Conservation (phyloP, 192 early-diverging fungal species). For the Coemansia sp. region DNA sequence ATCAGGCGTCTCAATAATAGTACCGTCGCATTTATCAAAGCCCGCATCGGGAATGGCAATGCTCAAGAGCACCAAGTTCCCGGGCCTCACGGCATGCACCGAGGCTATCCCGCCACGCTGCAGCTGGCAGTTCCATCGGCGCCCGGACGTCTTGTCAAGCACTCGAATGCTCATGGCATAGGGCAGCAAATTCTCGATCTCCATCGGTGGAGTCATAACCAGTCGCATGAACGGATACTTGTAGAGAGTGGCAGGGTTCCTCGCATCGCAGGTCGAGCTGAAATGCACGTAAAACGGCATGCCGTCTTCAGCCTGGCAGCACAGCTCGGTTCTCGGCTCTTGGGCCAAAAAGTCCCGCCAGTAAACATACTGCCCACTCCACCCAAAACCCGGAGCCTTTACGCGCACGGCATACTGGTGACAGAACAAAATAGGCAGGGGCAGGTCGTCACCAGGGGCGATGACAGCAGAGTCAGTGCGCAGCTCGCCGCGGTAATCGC, state of each 20-base stretch:
- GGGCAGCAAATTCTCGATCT: conserved; percentile 94
- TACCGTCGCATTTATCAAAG: conserved; percentile 73
- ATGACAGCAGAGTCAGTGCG: conserved; percentile 32
- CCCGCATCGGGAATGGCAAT: conserved; percentile 73
- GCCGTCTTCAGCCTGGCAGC: conserved; percentile 49
- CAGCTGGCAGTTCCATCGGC: conserved; percentile 67
- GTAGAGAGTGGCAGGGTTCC: conserved; percentile 41
- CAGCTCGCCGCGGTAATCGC: conserved; percentile 64
- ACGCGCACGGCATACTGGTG: conserved; percentile 77
- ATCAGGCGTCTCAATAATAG: conserved; percentile 82
- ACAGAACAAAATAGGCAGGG: conserved; percentile 83
- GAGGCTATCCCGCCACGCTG: conserved; percentile 69
- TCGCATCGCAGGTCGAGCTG: conserved; percentile 32
- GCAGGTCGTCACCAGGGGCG: conserved; percentile 78
- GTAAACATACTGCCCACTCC: conserved; percentile 75
- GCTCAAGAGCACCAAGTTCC: conserved; percentile 73
- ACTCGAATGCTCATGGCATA: conserved; percentile 81
- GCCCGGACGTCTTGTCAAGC: conserved; percentile 66
- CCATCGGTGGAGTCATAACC: conserved; percentile 71
- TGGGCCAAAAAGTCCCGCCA: conserved; percentile 73
- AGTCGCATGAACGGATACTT: conserved; percentile 80
- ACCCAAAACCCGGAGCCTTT: conserved; percentile 77
- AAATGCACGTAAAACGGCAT: conserved; percentile 48
- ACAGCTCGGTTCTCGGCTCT: conserved; percentile 52
- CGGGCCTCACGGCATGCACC: conserved; percentile 81